Percentiles rank a stretch among this genome's conserved stretches.
Conservation (phyloP, 768 basidiomycete genomes). For the Leccinum subgranulosum region DNA sequence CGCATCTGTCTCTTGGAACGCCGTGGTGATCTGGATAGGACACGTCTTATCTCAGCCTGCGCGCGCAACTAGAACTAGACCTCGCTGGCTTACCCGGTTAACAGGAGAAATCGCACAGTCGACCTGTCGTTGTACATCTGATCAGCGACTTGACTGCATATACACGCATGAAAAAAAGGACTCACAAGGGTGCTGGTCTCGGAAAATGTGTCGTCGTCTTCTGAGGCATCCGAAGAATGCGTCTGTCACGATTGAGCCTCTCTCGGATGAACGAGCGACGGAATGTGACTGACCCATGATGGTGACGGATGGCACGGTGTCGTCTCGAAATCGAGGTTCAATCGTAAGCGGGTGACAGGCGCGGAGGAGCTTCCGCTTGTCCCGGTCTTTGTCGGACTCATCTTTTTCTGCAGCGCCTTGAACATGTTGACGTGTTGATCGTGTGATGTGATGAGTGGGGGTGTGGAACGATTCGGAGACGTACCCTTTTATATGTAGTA, state of each 20-base stretch:
- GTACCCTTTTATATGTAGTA: neutral
- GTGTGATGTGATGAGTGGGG: neutral
- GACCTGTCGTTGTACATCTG: neutral
- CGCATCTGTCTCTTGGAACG: slow-evolving; percentile 5
- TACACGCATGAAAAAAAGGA: neutral
- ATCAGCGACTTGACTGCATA: neutral
- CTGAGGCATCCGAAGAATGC: neutral
- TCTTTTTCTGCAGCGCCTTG: neutral
- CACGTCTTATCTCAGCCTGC: neutral
- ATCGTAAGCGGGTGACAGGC: neutral
- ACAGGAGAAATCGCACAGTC: neutral
- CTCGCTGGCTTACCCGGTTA: neutral
- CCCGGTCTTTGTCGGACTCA: neutral
- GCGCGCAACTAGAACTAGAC: neutral
- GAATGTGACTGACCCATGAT: neutral
- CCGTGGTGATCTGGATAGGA: slow-evolving; percentile 12
- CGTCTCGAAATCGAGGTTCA: neutral
- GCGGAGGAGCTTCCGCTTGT: neutral
- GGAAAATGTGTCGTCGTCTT: neutral
- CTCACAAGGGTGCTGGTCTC: slow-evolving; percentile 16
- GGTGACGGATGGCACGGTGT: neutral
- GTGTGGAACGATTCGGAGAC: neutral
- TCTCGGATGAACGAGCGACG: neutral
- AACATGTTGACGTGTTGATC: neutral
- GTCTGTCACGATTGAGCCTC: neutral